Percentiles rank a stretch among this genome's conserved stretches.
These are phyloP conservation scores for Monilinia aucupariae DNA, from an alignment of 2,329 filamentous ascomycete species.

Conservation along the genomic window DNA sequence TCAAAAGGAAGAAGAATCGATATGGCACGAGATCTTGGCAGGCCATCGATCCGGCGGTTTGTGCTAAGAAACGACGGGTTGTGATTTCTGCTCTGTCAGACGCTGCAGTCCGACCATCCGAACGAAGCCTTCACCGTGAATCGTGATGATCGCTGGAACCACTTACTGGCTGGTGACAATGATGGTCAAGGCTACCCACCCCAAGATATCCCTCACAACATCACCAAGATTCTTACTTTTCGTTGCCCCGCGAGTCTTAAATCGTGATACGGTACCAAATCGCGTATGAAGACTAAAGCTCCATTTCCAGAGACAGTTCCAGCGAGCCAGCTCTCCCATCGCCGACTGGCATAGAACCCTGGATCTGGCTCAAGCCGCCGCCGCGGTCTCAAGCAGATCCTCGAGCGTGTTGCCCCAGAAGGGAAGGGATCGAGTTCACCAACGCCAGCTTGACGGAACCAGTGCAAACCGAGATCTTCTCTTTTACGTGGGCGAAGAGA, in stretches of 20 bases:
- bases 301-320: no score
- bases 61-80: neutral
- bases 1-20: neutral
- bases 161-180: neutral
- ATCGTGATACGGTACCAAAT: no score
- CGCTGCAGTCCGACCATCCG: neutral
- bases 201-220: neutral
- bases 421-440: neutral
- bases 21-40: neutral
- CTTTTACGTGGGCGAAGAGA: no score
- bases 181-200: neutral
- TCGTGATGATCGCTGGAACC: constrained; percentile 2
- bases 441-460: neutral
- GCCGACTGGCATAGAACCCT: neutral
- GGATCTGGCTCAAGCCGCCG: neutral
- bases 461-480: neutral
- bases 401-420: neutral
- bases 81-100: neutral
- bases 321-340: neutral
- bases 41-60: neutral
- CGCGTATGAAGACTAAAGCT: neutral
- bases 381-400: neutral
- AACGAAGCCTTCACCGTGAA: neutral
- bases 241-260: neutral
- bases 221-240: neutral